Base-by-base conservation (phyloP, 371 early-diverging fungal genomes). In the Mucor lusitanicus region DNA sequence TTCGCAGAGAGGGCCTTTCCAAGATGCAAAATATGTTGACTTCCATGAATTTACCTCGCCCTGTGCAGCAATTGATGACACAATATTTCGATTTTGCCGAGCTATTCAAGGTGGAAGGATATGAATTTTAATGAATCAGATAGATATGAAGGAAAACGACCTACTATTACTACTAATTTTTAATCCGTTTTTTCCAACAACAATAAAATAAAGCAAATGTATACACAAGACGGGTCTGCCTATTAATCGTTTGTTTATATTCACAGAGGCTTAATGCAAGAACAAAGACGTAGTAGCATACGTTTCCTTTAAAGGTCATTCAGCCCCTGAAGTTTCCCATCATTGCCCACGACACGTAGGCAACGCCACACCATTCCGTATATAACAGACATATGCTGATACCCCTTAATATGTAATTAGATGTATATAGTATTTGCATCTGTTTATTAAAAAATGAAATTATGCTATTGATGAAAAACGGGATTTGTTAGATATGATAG, bases 11-110 rank as follows among this genome's bases (percentile, higher is more conserved):
- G 69, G 98, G 98, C 4, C 75, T 96, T 30, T 91, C 93, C 59
- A 97, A 97, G 74, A 93, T 98, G 58, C 92, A 92, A 68, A 93
- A 96, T 73, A 91, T 91, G 48, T 73, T 95, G 59, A 88, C 95
- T 6, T 91, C 95, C 35, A 88, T 97, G 86, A 94, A 95, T 63
- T 82, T 97, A 3, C 90, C 94, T 32, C 89, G 87, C 23, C 80
- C 92, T 0, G 91, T 94, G 33, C 88, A 88, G 71, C 87, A 88
- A 60, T 76, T 95, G 42, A 89, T 97, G 72, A 87, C 89, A 65
- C 82, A 87, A 28, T 95, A 92, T 70, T 83, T 95, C 71, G 89
- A 90, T 48, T 90, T 89, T 70, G 94, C 93, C 0, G 91, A 94
- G 79, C 82, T 88, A 11, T 97, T 96, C 76, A 83, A 89, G 37